phyloP scores from a whole-genome alignment of 306 rosid species.

The Gillenia trifoliata region DNA sequence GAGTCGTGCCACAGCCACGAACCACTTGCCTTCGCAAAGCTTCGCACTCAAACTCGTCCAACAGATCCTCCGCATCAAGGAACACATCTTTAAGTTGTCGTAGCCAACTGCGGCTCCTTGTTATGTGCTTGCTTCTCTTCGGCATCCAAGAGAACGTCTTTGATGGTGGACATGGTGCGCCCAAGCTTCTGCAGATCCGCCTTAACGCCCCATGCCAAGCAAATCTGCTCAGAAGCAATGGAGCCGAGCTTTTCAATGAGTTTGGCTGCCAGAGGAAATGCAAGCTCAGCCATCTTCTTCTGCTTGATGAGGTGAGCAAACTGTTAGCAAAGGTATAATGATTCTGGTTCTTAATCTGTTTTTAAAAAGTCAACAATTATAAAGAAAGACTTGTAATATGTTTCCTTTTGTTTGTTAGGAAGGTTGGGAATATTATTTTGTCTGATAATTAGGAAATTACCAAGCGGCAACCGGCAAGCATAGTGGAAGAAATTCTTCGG shows the following conservation, averaged over 20 bases:
- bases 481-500: no score
- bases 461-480: no score
- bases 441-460: no score
- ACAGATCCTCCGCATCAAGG: background rate
- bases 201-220: background rate
- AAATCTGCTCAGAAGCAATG: background rate
- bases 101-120: background rate
- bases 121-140: constrained; percentile 19
- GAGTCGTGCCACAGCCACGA: background rate
- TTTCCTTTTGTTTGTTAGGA: no score
- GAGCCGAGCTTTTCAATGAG: background rate
- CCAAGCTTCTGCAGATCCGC: background rate
- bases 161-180: background rate
- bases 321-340: no score
- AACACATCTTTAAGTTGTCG: background rate
- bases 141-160: constrained; percentile 20
- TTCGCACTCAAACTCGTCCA: constrained; percentile 30
- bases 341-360: background rate
- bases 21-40: constrained; percentile 2
- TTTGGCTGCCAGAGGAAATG: background rate
- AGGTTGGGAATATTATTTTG: no score
- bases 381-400: no score
- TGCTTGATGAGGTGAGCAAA: background rate
- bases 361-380: background rate
- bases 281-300: background rate